Evolutionary conservation across 2,329 filamentous ascomycete species (phyloP), one percentile per base, ranked within the genome.

Genomic region (Penicillium sp.): DNA sequence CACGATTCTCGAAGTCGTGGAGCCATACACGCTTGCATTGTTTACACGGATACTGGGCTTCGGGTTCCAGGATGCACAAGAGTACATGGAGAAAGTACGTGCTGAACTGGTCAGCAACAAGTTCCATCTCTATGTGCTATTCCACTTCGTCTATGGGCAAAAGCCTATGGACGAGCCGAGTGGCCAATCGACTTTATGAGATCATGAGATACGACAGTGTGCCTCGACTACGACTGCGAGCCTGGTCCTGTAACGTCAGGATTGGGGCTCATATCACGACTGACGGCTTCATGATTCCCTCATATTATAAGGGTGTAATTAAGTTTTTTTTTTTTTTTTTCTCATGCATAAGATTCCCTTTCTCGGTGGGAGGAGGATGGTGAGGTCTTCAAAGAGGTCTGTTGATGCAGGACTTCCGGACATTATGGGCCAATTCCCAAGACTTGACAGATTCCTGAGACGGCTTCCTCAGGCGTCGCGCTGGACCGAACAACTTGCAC

Each of bases 11-110:
- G 69, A 73, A 41, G 62, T 66, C 2, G 58, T 73, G 24, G 70
- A 71, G 53, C 69, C 71, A n/a, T 73, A 72, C 52, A 66, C 68
- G 4, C 58, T 74, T 13, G 71, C 70, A 4, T 62, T 74, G 9
- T 73, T 71, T 47, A 74, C 72, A 6, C 62, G 70, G 6, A 62
- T 73, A 1, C 56, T 73, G 10, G 71, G 70, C 1, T 68, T 64
- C 54, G 50, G 62, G 0, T 65, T 57, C 12, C 69, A 71, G 31
- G 64, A 71, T 13, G 65, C 68, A 6, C 63, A 64, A 31, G 60
- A 61, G 16, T 65, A 62, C 36, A 62, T 69, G 58, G 56, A 67
- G 5, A 63, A 63, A 47, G 66, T 67, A 26, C 65, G 64, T 16
- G 52, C 53, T 4, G 67, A 70, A 45, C 42, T 69, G 24, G 45